Evolutionary conservation across 2,329 filamentous ascomycete genomes (phyloP).

Genomic region (Dendrostoma leiphaemia): DNA sequence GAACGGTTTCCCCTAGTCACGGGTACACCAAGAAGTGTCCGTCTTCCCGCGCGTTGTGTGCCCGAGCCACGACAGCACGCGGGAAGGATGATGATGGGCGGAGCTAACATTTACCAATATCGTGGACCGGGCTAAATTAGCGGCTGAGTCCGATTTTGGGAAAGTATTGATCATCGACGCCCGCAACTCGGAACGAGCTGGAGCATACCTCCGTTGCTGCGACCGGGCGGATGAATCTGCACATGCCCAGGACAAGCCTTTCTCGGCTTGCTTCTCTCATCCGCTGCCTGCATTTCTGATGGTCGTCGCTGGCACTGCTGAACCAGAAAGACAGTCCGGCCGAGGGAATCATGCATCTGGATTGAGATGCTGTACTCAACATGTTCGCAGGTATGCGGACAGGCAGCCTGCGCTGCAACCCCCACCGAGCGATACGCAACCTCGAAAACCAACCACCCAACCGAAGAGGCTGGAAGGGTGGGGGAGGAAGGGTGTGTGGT

Average conservation of each 20-base stretch:
- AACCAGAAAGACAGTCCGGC: no score
- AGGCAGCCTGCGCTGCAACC: constrained; percentile 13
- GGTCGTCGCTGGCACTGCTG: no score
- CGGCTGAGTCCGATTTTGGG: not conserved
- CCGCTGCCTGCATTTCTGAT: no score
- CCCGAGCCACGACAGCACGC: not conserved
- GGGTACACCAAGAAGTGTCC: not conserved
- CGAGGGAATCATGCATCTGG: no score
- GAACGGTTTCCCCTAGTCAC: not conserved
- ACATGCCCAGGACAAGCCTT: no score
- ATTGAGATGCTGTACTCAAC: not conserved
- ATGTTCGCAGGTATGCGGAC: constrained; percentile 11
- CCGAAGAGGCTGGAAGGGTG: not conserved
- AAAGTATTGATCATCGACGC: not conserved
- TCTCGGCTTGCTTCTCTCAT: no score
- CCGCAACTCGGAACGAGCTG: not conserved
- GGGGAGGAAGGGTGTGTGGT: constrained; percentile 10
- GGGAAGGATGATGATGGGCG: not conserved
- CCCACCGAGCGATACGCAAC: constrained; percentile 15
- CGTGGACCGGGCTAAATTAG: not conserved
- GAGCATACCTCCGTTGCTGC: not conserved
- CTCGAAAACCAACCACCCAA: not conserved
- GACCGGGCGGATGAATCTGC: not conserved
- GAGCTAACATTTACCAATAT: not conserved
- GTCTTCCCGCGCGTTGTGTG: not conserved